Conservation (phyloP, 768 basidiomycete species). For the Sporobolomyces phaffii region DNA sequence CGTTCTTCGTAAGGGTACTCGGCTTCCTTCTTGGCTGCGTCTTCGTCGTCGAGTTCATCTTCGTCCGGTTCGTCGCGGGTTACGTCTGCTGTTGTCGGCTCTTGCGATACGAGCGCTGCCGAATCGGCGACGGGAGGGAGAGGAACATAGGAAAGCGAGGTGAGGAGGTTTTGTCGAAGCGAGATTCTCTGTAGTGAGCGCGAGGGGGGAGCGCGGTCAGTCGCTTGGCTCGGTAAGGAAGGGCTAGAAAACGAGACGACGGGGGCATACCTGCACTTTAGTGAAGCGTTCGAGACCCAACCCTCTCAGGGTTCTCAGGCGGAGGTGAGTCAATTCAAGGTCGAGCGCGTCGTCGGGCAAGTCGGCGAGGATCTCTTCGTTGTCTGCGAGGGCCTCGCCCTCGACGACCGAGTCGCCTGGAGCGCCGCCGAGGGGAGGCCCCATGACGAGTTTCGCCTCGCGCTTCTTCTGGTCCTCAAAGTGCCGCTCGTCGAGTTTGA, state of each 20-base stretch:
- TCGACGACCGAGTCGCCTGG: conserved; percentile 15
- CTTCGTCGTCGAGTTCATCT: conserved; percentile 42
- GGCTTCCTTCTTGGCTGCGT: conserved; percentile 42
- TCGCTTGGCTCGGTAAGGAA: too few relatives aligned
- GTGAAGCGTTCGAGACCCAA: conserved; percentile 38
- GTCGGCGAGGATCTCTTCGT: conserved; percentile 35
- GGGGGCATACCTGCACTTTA: conserved; percentile 26
- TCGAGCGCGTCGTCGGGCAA: conserved; percentile 35
- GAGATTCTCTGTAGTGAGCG: conserved; percentile 36
- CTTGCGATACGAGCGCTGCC: neutral
- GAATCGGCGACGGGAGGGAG: neutral
- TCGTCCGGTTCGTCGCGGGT: conserved; percentile 37
- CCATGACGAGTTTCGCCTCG: conserved; percentile 36
- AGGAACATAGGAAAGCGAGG: conserved; percentile 36
- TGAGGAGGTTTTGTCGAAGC: conserved; percentile 42
- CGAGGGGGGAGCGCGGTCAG: neutral
- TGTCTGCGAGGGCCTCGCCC: conserved; percentile 28
- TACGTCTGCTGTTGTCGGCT: neutral
- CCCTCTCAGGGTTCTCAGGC: conserved; percentile 36
- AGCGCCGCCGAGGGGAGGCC: conserved; percentile 25
- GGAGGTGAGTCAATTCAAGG: conserved; percentile 41
- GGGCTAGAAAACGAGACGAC: neutral
- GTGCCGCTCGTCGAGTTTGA: conserved; percentile 34
- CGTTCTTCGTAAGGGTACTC: conserved; percentile 30
- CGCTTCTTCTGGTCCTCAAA: conserved; percentile 35